Percentiles rank a stretch among this genome's conserved stretches.
These are phyloP conservation scores for Aspergillus felis DNA, from an alignment of 2,329 filamentous ascomycete genomes.

Conservation along the genomic window DNA sequence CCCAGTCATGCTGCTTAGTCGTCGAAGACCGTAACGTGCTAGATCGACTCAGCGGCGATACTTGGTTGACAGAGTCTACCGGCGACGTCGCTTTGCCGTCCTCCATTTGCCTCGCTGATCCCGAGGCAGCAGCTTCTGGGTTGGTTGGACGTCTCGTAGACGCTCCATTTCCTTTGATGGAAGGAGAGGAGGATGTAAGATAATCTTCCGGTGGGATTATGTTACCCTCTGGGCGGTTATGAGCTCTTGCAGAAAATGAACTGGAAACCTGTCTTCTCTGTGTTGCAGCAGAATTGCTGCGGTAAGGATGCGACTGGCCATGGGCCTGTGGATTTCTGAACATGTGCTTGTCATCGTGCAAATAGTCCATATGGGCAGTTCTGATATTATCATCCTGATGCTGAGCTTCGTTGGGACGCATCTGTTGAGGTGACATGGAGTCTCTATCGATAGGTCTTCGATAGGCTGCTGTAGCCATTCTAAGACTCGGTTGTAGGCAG, in stretches of 20 bases:
- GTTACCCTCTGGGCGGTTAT: conserved; percentile 11
- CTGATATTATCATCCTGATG: conserved; percentile 10
- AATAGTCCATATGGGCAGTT: conserved; percentile 5
- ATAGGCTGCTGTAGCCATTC: conserved; percentile 16
- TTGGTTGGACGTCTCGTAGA: not conserved
- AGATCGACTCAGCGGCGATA: conserved; percentile 26
- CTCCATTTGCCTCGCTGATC: conserved; percentile 5
- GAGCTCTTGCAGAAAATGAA: conserved; percentile 26
- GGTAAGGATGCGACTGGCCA: conserved; percentile 17
- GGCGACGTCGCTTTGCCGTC: conserved; percentile 8
- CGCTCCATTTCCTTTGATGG: not conserved
- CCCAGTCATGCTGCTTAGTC: conserved; percentile 50
- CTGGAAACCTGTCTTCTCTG: conserved; percentile 11
- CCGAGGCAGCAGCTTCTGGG: not conserved
- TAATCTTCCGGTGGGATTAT: conserved; percentile 7
- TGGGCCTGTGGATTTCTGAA: conserved; percentile 57
- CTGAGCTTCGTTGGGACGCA: conserved; percentile 11
- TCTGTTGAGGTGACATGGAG: conserved; percentile 9
- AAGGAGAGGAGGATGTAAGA: not conserved
- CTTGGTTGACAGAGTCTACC: conserved; percentile 16
- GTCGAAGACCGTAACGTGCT: conserved; percentile 27
- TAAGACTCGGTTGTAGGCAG: not conserved
- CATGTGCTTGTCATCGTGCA: conserved; percentile 20
- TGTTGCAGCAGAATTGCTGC: conserved; percentile 36
- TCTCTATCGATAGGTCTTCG: conserved; percentile 7